Base-by-base conservation (phyloP, 768 basidiomycete species). In the Asterophora parasitica region DNA sequence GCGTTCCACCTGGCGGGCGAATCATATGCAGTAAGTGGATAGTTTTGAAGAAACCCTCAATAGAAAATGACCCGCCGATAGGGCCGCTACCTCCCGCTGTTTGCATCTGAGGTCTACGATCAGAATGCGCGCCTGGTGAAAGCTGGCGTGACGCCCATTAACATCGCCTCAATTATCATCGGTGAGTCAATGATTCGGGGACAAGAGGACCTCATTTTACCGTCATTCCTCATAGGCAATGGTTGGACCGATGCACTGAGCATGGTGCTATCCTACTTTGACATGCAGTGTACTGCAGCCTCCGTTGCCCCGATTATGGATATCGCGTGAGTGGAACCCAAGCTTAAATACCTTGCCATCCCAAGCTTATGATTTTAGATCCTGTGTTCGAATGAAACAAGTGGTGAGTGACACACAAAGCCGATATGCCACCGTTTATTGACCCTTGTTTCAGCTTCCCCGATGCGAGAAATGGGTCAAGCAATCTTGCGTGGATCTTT, bases 41-140 rank as follows among this genome's bases (percentile, higher is more conserved):
- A 9, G 6, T 20, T 2, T 36, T 17, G 36, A 7, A 35, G 12
- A n/a, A 35, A n/a, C n/a, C n/a, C n/a, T n/a, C n/a, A n/a, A n/a
- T n/a, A 4, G 12, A 35, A 35, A 38, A 4, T 38, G 19, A 38
- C 10, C 11, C 19, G 7, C 4, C 11, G 3, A 19, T 43, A 85
- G 84, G 83, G 85, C 4, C 77, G 81, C 9, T 85, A 87, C 57
- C 68, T 88, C 1, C 85, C 83, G 0, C 67, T 85, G 1, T 92
- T 92, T 52, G 89, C 88, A 0, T 75, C 85, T 12, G 82, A 83
- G 27, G 80, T 92, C 9, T 77, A 82, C 41, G 89, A 92, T 63
- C 79, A 83, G 55, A 91, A 92, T 61, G 56, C 63, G 39, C 60
- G 69, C 23, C 69, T 85, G 8, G 62, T 70, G 33, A 62, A 72